These are phyloP conservation scores for Teunomyces lycoperdinae DNA, from an alignment of 805 yeast genomes.

Conservation along the genomic window DNA sequence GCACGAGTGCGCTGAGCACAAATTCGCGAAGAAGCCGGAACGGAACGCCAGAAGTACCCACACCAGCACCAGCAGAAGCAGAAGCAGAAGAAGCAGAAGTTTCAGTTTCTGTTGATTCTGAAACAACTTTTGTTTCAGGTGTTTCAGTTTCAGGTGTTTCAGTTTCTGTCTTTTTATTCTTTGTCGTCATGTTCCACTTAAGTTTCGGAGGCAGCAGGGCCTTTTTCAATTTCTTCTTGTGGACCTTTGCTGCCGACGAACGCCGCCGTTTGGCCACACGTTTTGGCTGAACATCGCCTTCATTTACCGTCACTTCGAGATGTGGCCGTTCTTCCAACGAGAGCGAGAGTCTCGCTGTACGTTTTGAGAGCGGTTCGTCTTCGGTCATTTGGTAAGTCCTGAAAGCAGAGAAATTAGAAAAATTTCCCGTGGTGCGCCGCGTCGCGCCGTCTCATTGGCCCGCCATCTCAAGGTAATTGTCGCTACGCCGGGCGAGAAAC, in stretches of 20 bases:
- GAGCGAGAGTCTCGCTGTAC: constrained; percentile 29
- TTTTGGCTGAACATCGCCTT: no score
- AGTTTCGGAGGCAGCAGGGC: constrained; percentile 23
- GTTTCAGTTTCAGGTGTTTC: no score
- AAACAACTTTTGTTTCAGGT: no score
- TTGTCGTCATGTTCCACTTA: constrained; percentile 6
- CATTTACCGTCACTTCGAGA: no score
- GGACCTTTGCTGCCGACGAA: constrained; percentile 30
- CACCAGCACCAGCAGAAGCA: no score
- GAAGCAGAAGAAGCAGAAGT: no score
- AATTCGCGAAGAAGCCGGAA: constrained; percentile 17
- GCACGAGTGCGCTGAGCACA: constrained; percentile 13
- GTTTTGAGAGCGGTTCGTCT: constrained; percentile 19
- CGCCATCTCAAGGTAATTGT: neutral
- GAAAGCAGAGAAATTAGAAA: neutral
- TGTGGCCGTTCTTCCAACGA: constrained; percentile 13
- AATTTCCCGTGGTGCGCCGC: neutral
- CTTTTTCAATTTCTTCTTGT: constrained; percentile 32
- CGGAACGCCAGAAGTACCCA: constrained; percentile 8
- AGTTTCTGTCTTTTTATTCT: constrained; percentile 1
- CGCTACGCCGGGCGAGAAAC: constrained; percentile 3
- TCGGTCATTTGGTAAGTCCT: neutral
- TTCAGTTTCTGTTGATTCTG: no score
- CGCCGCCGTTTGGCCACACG: constrained; percentile 32
- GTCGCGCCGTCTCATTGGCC: neutral